Base-by-base conservation (phyloP, 1,284 basidiomycete species). In the Apiotrichum domesticum region DNA sequence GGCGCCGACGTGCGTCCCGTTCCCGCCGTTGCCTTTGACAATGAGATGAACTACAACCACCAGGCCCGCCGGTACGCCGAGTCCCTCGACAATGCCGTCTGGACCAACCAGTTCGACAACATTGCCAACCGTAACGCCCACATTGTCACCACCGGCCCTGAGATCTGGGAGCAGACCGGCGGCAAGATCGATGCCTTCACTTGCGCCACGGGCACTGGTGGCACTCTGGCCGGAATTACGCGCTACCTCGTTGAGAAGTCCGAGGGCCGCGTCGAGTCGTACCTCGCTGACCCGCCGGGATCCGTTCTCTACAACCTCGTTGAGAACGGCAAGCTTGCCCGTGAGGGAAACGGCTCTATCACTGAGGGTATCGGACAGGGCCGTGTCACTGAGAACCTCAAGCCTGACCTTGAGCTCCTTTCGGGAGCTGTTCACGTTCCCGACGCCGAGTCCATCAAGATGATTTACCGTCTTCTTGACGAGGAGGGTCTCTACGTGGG, bases 41-140 rank as follows among this genome's bases (percentile, higher is more conserved):
- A 99, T 77, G 92, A 93, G 8, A 78, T 84, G 62, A 99, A 99
- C 80, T 99, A 98, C 82, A 99, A 98, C 77, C 96, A 98, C 79
- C 95, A 95, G 78, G 96, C 96, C 35, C 85, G 86, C 52, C 87
- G 92, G 61, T 90, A 87, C 66, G 95, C 95, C 46, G 82, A 85
- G 54, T 77, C 79, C n/a, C 78, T 87, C 37, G 82, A 85, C n/a
- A 97, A 97, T 71, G 88, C 93, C 21, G 85, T 98, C 58, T 99
- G 96, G 95, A 98, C 93, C n/a, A 87, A 98, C 79, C 95, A 98
- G 77, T 98, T 98, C 72, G 94, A 98, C 79, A 97, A 97, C 77
- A 84, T 80, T 9, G 89, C 90, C 13, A 98, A 98, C 74, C 85
- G 95, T 13, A 76, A 86, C 41, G 87, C 87, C 14, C 95, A 98